Percentiles rank a stretch among this genome's conserved stretches.
These are phyloP conservation scores for Orychophragmus violaceus DNA, from an alignment of 345 rosid species.

Conservation along the genomic window DNA sequence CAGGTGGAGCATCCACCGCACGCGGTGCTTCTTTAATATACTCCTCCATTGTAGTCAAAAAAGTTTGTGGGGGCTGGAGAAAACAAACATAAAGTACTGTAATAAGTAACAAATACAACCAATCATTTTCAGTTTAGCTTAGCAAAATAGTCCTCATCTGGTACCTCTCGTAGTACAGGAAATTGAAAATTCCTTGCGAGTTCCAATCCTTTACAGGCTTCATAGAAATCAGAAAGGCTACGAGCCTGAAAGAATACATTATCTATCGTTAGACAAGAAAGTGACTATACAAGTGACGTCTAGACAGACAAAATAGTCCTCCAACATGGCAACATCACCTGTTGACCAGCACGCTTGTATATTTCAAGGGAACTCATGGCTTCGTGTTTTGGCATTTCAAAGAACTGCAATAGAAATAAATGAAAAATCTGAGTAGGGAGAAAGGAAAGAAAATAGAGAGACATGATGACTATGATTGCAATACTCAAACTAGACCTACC, in stretches of 20 bases:
- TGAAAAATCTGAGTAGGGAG: not conserved
- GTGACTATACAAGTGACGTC: not conserved
- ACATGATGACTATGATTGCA: slow-evolving; percentile 2
- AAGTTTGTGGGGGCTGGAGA: slow-evolving; percentile 91
- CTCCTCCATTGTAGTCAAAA: slow-evolving; percentile 94
- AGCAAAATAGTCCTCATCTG: not conserved
- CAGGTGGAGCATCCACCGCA: slow-evolving; percentile 57
- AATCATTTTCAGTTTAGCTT: not conserved
- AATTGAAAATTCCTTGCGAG: slow-evolving; percentile 98
- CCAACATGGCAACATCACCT: slow-evolving; percentile 49
- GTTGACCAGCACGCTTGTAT: slow-evolving; percentile 80
- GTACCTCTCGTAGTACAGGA: slow-evolving; percentile 91
- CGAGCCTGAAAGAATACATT: slow-evolving; percentile 58
- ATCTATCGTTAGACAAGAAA: not conserved
- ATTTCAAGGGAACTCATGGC: slow-evolving; percentile 75
- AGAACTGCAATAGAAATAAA: slow-evolving; percentile 53
- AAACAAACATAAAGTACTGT: not conserved
- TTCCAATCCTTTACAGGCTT: slow-evolving; percentile 91
- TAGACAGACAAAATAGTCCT: not conserved
- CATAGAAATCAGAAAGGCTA: slow-evolving; percentile 87
- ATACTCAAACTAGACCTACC: slow-evolving; percentile 41
- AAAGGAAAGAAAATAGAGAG: not conserved
- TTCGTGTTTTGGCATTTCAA: slow-evolving; percentile 98
- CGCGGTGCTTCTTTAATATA: slow-evolving; percentile 96
- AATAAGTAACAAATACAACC: not conserved